Percentiles rank a stretch among this genome's conserved stretches.
phyloP scores from a whole-genome alignment of 1,284 basidiomycete genomes.

The Rhodotorula sp. region DNA sequence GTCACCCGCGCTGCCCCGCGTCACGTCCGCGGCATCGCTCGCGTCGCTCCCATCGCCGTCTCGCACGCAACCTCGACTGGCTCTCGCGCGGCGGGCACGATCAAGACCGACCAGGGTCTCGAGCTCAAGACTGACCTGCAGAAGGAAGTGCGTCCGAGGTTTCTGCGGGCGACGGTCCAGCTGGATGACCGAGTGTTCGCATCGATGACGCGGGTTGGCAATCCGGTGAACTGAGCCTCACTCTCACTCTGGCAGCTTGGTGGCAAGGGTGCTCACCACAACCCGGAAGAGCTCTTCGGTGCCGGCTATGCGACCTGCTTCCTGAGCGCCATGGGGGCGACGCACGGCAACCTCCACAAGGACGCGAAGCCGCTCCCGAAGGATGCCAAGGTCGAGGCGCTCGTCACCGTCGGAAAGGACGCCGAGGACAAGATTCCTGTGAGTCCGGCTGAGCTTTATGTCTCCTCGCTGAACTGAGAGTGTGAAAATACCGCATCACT shows the following conservation, averaged over 20 bases:
- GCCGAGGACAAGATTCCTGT: constrained; percentile 22
- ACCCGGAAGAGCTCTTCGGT: constrained; percentile 40
- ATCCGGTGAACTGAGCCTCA: neutral
- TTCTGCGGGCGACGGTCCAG: neutral
- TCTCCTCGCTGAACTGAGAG: neutral
- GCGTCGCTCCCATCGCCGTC: neutral
- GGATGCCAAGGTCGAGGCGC: constrained; percentile 25
- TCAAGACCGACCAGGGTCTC: constrained; percentile 14
- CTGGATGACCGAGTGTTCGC: neutral
- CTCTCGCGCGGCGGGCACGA: constrained; percentile 26
- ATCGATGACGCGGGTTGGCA: neutral
- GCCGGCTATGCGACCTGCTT: constrained; percentile 42
- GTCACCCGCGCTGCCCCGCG: constrained; percentile 7
- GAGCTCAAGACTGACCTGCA: constrained; percentile 30
- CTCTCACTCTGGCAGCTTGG: constrained; percentile 4
- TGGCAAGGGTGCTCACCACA: constrained; percentile 23
- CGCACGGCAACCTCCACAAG: constrained; percentile 34
- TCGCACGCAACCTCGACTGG: constrained; percentile 18
- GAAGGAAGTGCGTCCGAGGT: constrained; percentile 20
- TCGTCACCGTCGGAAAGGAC: constrained; percentile 36
- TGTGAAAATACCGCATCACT: neutral
- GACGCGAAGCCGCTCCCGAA: constrained; percentile 35
- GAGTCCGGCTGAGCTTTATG: neutral
- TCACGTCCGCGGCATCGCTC: neutral
- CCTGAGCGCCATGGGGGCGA: constrained; percentile 41